Evolutionary conservation across 2,329 filamentous ascomycete genomes (phyloP), one percentile per base, ranked within the genome.

Genomic region (Phoma herbarum): DNA sequence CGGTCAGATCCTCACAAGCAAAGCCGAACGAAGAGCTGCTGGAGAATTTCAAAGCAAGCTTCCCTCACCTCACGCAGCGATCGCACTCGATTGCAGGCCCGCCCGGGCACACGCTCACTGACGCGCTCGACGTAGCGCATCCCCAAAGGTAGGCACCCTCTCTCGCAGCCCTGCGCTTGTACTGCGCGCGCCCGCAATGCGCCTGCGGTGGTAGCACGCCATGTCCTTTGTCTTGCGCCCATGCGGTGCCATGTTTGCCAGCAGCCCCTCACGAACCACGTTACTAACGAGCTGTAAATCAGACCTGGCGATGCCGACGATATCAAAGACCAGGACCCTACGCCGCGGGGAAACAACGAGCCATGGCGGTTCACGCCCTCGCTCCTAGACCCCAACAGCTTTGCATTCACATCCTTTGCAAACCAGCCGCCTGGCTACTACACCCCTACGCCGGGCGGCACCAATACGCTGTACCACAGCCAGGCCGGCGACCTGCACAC

Each of bases 401-500:
- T 92, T 75, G 86, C 88, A 23, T 97, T 97, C 78, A 84, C 87
- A 59, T 84, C 85, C 55, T 94, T 96, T 72, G 88, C 90, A 64
- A 92, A 91, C 77, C 90, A 93, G 64, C 86, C 90, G 44, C 86
- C 90, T 16, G 91, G 89, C 14, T 95, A 95, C 78, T 97, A 96
- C 78, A 93, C 92, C 8, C 91, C 93, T 2, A 96, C 92, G 1
- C 90, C 92, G 2, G 91, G 90, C 63, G 90, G 90, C 44, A 90
- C 88, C 63, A 92, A 90, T 72, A 90, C 90, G 18, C 79, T 94
- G 64, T 96, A 93, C 73, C 92, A 96, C 74, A 87, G 85, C 50
- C 91, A 93, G 76, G 90, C 92, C 35, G 91, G 92, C 49, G 93
- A 97, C 77, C 83, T 97, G 55, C 92, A 96, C 76, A 96, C 93